Conservation (phyloP, 352 stramenopile species). For the Phytophthora foliorum region DNA sequence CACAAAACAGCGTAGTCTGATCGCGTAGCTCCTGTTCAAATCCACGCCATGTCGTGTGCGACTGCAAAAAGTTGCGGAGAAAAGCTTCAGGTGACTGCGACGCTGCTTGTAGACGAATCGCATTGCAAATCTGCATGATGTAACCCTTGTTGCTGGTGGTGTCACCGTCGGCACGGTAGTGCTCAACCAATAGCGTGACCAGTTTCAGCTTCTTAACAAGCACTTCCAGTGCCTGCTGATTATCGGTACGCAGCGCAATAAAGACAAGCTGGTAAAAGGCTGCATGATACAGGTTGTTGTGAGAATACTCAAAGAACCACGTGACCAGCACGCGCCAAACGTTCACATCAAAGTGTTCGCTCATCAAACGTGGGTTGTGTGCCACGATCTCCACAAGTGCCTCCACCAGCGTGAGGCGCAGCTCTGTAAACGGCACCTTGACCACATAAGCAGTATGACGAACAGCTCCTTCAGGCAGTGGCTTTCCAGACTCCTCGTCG, state of each 20-base stretch:
- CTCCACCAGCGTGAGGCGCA: conserved; percentile 88
- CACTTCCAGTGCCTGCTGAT: conserved; percentile 81
- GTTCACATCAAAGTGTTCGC: conserved; percentile 79
- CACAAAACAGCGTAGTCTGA: conserved; percentile 62
- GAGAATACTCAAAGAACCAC: conserved; percentile 94
- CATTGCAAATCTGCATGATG: conserved; percentile 92
- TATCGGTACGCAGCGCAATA: conserved; percentile 87
- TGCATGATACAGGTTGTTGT: conserved; percentile 93
- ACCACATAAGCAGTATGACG: conserved; percentile 91
- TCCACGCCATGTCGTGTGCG: conserved; percentile 84
- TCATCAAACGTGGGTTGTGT: conserved; percentile 77
- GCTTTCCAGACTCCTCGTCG: conserved; percentile 59
- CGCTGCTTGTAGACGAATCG: conserved; percentile 88
- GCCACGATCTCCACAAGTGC: conserved; percentile 88
- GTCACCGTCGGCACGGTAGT: conserved; percentile 72
- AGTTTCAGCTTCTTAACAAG: conserved; percentile 92
- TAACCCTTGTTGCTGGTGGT: conserved; percentile 88
- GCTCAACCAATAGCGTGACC: conserved; percentile 84
- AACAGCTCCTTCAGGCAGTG: conserved; percentile 67
- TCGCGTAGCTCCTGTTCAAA: conserved; percentile 79
- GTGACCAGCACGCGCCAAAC: conserved; percentile 89
- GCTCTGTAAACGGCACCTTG: conserved; percentile 91
- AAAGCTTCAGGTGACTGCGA: conserved; percentile 90
- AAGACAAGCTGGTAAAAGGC: conserved; percentile 93
- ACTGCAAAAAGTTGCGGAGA: conserved; percentile 91